Base-by-base conservation (phyloP, 2,329 filamentous ascomycete genomes). In the Phialophora expanda region DNA sequence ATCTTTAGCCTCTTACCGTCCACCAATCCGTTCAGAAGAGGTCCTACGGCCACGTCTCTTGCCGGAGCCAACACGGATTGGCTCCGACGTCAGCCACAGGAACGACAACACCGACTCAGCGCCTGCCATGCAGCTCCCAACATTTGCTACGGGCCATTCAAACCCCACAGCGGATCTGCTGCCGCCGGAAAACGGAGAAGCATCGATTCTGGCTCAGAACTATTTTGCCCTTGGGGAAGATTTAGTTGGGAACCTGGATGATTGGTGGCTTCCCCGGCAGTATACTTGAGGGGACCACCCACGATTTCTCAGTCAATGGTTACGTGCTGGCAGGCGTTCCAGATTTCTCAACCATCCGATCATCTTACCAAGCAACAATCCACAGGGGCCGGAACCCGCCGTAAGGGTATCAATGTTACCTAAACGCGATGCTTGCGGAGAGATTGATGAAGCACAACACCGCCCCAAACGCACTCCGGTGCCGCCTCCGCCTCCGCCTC, bases 141-240 rank as follows among this genome's bases (percentile, higher is more conserved):
- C 48, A 3, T 26, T 28, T 22, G 28, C 11, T 6, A 26, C 32
- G 6, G 22, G 12, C 28, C 4, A 11, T 61, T n/a, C 14, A 51
- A 30, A 38, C 28, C n/a, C 50, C 32, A 50, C 48, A 9, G 9
- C 11, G 9, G 51, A 48, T 17, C n/a, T 44, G 8, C 24, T 32
- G 3, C 30, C 56, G n/a, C 41, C 48, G 26, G 26, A 44, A 8
- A 75, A 81, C 67, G 78, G 82, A 65, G 80, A 81, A 28, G 75
- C 80, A 32, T 80, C 80, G 1, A 81, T 83, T 38, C 72, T 82
- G 51, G 81, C 80, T 3, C 77, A 82, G 55, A 82, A 79, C 66
- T 82, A 82, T 68, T 83, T 83, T 64, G 78, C 80, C 14, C 79
- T 81, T 61, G 78, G 80, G 1, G 77, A 80, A 60, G 78, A 80